Conservation (phyloP, 1,139 yeast genomes). For the Geotrichum histeridarum region DNA sequence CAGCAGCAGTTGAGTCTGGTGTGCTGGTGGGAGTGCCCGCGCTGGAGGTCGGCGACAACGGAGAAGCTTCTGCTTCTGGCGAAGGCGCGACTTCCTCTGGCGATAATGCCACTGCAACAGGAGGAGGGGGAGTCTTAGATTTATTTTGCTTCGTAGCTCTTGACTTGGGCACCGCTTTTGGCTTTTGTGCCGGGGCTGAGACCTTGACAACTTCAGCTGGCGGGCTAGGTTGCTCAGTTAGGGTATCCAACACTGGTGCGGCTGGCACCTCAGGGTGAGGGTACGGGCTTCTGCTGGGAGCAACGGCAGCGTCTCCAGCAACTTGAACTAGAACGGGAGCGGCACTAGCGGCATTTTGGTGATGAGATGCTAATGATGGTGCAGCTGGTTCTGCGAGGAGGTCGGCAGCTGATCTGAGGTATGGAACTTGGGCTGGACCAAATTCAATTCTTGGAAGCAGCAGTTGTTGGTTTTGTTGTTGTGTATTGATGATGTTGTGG, state of each 20-base stretch:
- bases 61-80: neutral
- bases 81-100: neutral
- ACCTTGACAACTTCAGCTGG: too few relatives aligned
- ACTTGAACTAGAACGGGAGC: too few relatives aligned
- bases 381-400: neutral
- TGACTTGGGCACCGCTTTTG: too few relatives aligned
- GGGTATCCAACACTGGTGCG: neutral
- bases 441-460: neutral
- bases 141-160: neutral
- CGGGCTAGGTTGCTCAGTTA: neutral
- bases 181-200: too few relatives aligned
- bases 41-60: neutral
- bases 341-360: neutral
- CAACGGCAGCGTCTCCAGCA: too few relatives aligned
- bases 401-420: neutral
- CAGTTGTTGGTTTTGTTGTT: constrained; percentile 3
- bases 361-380: too few relatives aligned
- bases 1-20: neutral
- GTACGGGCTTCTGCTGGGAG: neutral
- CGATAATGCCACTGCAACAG: neutral
- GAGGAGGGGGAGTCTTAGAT: neutral
- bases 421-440: neutral
- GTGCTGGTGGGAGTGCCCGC: neutral
- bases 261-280: neutral
- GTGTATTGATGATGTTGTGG: neutral